phyloP scores from a whole-genome alignment of 225 moss, liverwort and hornwort species.

The Sphagnum contortum region DNA sequence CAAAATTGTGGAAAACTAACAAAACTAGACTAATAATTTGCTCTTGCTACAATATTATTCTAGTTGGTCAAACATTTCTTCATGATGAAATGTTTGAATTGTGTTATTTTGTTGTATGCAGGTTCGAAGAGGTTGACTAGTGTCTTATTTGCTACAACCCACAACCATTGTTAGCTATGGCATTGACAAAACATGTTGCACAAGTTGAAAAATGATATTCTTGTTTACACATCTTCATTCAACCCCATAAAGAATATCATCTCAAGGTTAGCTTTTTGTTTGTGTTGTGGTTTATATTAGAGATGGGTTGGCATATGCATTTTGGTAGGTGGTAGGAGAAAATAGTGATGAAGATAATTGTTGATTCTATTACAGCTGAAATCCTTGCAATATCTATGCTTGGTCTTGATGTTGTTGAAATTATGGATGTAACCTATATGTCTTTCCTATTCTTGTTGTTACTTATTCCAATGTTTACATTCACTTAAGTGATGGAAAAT shows the following conservation, averaged over 20 bases:
- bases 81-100: background rate
- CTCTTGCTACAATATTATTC: conserved; percentile 85
- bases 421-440: conserved; percentile 50
- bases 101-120: background rate
- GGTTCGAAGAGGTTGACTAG: background rate
- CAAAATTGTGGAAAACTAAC: conserved; percentile 62
- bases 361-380: conserved; percentile 57
- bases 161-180: conserved; percentile 75
- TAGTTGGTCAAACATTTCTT: conserved; percentile 19
- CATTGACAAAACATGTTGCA: conserved; percentile 52
- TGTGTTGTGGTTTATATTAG: no score
- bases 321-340: conserved; percentile 68
- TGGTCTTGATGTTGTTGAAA: conserved; percentile 90
- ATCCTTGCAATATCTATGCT: conserved; percentile 72
- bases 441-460: background rate
- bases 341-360: conserved; percentile 77
- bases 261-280: conserved; percentile 42
- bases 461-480: background rate
- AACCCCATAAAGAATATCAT: conserved; percentile 98
- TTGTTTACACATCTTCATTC: conserved; percentile 71
- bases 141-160: conserved; percentile 32
- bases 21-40: conserved; percentile 65
- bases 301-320: background rate
- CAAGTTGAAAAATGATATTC: conserved; percentile 37
- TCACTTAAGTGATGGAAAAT: background rate